Evolutionary conservation across 2,329 filamentous ascomycete species (phyloP).

Genomic region (Botrytis fragariae): DNA sequence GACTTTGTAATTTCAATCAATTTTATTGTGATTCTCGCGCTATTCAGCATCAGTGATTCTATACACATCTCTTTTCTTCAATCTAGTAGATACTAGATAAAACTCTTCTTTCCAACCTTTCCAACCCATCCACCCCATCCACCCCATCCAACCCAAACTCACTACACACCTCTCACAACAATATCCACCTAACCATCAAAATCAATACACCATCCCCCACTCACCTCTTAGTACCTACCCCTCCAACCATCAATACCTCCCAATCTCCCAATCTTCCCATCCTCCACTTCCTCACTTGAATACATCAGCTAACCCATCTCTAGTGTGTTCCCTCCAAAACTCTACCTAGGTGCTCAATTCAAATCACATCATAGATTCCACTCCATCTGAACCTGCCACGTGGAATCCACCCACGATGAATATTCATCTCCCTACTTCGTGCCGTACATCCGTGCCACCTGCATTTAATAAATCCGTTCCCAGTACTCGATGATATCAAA

Average conservation of each 20-base stretch:
- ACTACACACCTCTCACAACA: neutral
- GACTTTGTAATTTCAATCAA: neutral
- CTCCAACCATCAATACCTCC: neutral
- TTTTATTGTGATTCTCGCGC: neutral
- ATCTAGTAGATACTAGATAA: neutral
- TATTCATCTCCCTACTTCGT: neutral
- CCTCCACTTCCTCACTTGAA: neutral
- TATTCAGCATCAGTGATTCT: neutral
- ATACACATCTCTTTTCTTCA: neutral
- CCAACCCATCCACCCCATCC: no score
- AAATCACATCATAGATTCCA: rapidly evolving
- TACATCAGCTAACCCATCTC: neutral
- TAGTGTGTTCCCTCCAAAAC: neutral
- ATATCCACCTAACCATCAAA: neutral
- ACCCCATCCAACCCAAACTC: neutral
- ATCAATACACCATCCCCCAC: neutral
- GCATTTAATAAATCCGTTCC: rapidly evolving
- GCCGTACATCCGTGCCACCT: neutral
- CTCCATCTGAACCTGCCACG: neutral
- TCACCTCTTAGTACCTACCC: no score
- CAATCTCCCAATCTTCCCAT: neutral
- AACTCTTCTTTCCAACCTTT: neutral
- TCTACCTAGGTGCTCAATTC: neutral
- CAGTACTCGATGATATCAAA: neutral
- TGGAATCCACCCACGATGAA: rapidly evolving